phyloP scores from a whole-genome alignment of 164 flowering plant genomes.

The Umbilicus rupestris region DNA sequence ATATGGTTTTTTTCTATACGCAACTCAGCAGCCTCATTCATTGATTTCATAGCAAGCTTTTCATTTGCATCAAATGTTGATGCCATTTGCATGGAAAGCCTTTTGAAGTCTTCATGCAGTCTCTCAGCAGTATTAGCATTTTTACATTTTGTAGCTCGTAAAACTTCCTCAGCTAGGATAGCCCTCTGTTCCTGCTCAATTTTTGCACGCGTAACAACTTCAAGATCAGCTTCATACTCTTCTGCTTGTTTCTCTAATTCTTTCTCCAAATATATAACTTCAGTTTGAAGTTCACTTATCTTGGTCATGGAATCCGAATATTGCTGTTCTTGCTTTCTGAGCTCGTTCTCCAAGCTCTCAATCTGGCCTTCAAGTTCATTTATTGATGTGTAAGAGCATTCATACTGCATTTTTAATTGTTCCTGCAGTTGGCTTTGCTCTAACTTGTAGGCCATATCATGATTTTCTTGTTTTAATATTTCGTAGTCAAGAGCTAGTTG shows the following conservation, averaged over 20 bases:
- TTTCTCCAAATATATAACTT: constrained; percentile 47
- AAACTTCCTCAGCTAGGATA: constrained; percentile 67
- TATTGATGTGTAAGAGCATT: constrained; percentile 32
- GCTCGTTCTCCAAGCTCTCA: constrained; percentile 41
- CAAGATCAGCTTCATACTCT: constrained; percentile 65
- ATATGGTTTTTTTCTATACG: constrained; percentile 40
- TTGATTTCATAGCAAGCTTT: constrained; percentile 59
- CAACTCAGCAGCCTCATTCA: constrained; percentile 60
- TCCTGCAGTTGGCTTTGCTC: constrained; percentile 62
- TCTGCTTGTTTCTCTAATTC: constrained; percentile 51
- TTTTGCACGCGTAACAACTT: constrained; percentile 40
- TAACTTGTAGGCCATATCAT: constrained; percentile 44
- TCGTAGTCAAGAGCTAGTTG: constrained; percentile 76
- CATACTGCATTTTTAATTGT: constrained; percentile 62
- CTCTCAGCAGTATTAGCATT: constrained; percentile 71
- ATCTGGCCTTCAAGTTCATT: constrained; percentile 46
- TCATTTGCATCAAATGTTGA: constrained; percentile 79
- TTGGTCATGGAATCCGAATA: constrained; percentile 29
- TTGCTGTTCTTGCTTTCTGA: constrained; percentile 33
- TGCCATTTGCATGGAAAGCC: constrained; percentile 69
- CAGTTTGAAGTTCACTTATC: constrained; percentile 50
- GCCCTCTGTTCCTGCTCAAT: constrained; percentile 92
- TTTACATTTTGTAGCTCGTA: constrained; percentile 55
- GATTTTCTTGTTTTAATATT: constrained; percentile 72
- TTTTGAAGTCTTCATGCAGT: constrained; percentile 77